Percentiles rank a stretch among this genome's conserved stretches.
Conservation (phyloP, 106 monocot genomes). For the Dendrobium nobile region DNA sequence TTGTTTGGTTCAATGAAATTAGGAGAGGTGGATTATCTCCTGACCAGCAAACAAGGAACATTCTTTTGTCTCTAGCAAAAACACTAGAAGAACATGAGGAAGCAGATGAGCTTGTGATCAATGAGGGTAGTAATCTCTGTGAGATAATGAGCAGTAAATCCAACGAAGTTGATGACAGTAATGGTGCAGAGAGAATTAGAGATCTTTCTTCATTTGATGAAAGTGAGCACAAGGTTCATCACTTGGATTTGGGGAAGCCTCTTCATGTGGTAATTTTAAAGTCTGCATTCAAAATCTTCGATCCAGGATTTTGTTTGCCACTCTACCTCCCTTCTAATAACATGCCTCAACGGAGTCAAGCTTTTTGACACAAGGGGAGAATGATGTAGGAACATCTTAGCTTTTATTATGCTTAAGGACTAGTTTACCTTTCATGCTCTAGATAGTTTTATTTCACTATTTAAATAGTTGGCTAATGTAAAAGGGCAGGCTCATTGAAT, state of each 20-base stretch:
- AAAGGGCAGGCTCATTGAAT: too few relatives aligned
- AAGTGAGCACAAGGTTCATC: not conserved
- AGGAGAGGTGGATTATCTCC: constrained; percentile 51
- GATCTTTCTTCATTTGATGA: not conserved
- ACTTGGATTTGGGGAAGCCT: constrained; percentile 7
- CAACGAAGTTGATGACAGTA: constrained; percentile 2
- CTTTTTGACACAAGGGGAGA: too few relatives aligned
- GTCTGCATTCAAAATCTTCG: too few relatives aligned
- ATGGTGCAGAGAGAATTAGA: not conserved
- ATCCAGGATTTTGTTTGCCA: too few relatives aligned
- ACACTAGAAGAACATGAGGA: constrained; percentile 56
- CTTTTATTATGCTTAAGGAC: too few relatives aligned
- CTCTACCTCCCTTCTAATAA: too few relatives aligned
- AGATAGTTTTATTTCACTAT: too few relatives aligned
- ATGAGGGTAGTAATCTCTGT: constrained; percentile 6
- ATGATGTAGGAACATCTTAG: too few relatives aligned
- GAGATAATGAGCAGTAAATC: not conserved
- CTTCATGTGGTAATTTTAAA: too few relatives aligned
- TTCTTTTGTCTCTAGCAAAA: constrained; percentile 73
- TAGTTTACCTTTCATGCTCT: too few relatives aligned
- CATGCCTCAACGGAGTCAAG: too few relatives aligned
- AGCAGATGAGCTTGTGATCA: constrained; percentile 63
- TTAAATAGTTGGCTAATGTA: too few relatives aligned
- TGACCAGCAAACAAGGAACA: constrained; percentile 86
- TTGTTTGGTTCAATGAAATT: constrained; percentile 92